phyloP scores from a whole-genome alignment of 352 stramenopile species.

The Globisporangium emineosum region DNA sequence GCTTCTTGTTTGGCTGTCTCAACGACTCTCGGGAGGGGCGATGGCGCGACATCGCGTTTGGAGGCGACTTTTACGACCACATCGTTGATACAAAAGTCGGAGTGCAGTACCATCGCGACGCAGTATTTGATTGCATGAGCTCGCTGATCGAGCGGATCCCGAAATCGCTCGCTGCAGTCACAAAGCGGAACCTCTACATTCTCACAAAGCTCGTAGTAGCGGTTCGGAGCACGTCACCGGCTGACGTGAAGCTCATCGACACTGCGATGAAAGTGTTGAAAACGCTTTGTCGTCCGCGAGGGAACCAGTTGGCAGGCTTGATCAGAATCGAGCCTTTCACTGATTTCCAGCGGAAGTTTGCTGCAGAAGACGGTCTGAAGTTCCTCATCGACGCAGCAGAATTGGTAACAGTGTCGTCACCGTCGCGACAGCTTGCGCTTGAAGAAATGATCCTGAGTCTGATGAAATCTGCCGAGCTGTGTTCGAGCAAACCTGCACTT shows the following conservation, averaged over 20 bases:
- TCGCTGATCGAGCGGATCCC: slow-evolving; percentile 11
- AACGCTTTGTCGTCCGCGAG: slow-evolving; percentile 9
- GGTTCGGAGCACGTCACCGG: neutral
- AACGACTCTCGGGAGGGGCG: neutral
- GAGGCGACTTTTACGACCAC: slow-evolving; percentile 10
- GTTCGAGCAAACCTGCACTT: slow-evolving; percentile 1
- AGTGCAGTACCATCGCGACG: slow-evolving; percentile 3
- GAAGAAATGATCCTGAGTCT: slow-evolving; percentile 18
- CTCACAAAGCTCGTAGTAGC: slow-evolving; percentile 4
- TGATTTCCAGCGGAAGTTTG: slow-evolving; percentile 14
- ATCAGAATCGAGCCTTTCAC: slow-evolving; percentile 1
- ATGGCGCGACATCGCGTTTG: slow-evolving; percentile 15
- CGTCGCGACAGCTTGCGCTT: slow-evolving; percentile 11
- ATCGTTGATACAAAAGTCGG: neutral
- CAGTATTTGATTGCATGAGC: slow-evolving; percentile 5
- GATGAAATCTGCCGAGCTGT: slow-evolving; percentile 16
- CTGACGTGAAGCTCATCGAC: neutral
- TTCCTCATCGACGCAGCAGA: slow-evolving; percentile 14
- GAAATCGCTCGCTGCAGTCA: neutral
- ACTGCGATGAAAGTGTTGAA: slow-evolving; percentile 2
- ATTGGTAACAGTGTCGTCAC: neutral
- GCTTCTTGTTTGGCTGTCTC: slow-evolving; percentile 15
- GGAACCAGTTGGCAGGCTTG: neutral
- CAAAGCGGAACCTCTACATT: slow-evolving; percentile 17
- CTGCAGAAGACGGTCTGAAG: slow-evolving; percentile 14